phyloP scores from a whole-genome alignment of 495 filamentous ascomycete species.

The Aspergillus taichungensis region DNA sequence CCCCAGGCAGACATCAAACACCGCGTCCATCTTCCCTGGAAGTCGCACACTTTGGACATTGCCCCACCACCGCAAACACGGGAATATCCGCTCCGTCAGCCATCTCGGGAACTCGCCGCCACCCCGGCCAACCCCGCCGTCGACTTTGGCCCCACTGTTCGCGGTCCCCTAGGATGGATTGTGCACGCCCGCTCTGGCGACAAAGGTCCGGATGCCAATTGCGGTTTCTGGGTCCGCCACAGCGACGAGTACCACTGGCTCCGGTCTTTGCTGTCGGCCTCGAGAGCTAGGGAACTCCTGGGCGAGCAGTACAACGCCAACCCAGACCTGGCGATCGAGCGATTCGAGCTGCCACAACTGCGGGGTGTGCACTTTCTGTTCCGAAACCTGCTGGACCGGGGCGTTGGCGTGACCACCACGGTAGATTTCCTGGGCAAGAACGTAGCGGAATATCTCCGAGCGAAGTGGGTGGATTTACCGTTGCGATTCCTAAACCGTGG shows the following conservation, averaged over 20 bases:
- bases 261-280: conserved; percentile 32
- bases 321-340: conserved; percentile 36
- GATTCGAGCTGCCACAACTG: conserved; percentile 39
- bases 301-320: conserved; percentile 29
- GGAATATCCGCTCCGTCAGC: conserved; percentile 27
- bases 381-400: conserved; percentile 44
- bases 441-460: conserved; percentile 45
- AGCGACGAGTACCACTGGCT: conserved; percentile 44
- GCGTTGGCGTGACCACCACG: conserved; percentile 40
- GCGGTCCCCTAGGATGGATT: conserved; percentile 38
- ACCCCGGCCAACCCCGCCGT: conserved; percentile 7
- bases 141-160: conserved; percentile 34
- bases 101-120: conserved; percentile 22
- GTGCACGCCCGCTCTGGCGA: conserved; percentile 44
- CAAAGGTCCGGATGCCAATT: conserved; percentile 45
- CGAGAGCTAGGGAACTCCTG: conserved; percentile 28
- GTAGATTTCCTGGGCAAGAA: conserved; percentile 50
- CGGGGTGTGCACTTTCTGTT: conserved; percentile 47
- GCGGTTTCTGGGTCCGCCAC: conserved; percentile 45
- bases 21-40: conserved; percentile 32
- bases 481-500: conserved; percentile 29
- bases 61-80: conserved; percentile 22
- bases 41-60: conserved; percentile 21
- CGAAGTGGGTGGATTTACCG: conserved; percentile 42
- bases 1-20: conserved; percentile 31